Conservation (phyloP, 2,329 filamentous ascomycete species). For the Fusarium duplospermum region DNA sequence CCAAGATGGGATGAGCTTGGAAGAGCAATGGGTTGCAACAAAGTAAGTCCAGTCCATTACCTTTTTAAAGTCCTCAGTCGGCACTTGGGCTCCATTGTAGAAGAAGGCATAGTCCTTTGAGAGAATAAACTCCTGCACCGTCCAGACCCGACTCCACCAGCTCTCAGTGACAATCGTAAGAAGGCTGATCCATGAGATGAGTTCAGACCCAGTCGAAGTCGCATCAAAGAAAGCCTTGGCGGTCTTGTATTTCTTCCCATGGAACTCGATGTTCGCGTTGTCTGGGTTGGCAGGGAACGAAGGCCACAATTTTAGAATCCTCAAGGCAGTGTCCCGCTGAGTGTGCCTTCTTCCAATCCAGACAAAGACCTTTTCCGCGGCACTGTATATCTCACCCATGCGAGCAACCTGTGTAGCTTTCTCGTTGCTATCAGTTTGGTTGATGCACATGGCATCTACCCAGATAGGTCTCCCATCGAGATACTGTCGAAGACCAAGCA, state of each 20-base stretch:
- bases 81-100: conserved; percentile 1
- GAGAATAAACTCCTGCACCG: conserved; percentile 23
- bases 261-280: not conserved
- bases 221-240: conserved; percentile 18
- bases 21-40: not conserved
- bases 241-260: conserved; percentile 12
- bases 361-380: conserved; percentile 9
- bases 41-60: conserved; percentile 26
- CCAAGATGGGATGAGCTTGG: conserved; percentile 3
- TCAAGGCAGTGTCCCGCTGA: conserved; percentile 1
- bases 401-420: conserved; percentile 9
- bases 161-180: conserved; percentile 10
- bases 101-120: conserved; percentile 13
- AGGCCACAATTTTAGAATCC: conserved; percentile 5
- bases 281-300: conserved; percentile 12
- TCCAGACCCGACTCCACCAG: conserved; percentile 29
- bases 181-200: conserved; percentile 8
- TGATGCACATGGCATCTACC: conserved; percentile 17
- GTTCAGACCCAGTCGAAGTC: conserved; percentile 7
- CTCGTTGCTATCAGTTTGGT: conserved; percentile 4
- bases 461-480: conserved; percentile 12
- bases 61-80: not conserved
- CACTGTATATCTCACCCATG: conserved; percentile 19
- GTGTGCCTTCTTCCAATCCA: conserved; percentile 8
- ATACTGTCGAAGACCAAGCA: not conserved